Evolutionary conservation across 2,329 filamentous ascomycete genomes (phyloP).

Genomic region (Sporothrix dimorphospora): DNA sequence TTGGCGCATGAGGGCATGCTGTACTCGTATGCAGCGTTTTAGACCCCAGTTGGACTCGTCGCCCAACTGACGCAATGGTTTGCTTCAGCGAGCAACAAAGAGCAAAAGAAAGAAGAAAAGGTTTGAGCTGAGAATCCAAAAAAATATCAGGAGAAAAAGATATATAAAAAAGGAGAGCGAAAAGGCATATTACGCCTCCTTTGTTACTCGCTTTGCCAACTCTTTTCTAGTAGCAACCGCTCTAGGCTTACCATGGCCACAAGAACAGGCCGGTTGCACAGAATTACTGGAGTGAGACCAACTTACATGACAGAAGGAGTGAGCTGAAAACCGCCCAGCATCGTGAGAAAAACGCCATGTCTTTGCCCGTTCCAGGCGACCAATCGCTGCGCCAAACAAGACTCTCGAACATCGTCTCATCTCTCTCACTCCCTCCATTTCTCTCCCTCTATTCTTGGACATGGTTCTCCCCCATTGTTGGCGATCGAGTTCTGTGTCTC

Average conservation of each 20-base stretch:
- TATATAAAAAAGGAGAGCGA: neutral
- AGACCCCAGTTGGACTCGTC: constrained; percentile 4
- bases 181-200: neutral
- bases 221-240: neutral
- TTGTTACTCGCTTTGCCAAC: neutral
- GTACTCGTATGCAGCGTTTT: neutral
- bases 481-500: constrained; percentile 6
- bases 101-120: neutral
- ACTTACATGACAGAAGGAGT: constrained; percentile 4
- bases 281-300: neutral
- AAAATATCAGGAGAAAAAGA: neutral
- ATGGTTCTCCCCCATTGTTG: neutral
- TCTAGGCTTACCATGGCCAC: constrained; percentile 16
- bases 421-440: neutral
- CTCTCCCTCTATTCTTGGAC: neutral
- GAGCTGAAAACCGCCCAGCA: constrained; percentile 3
- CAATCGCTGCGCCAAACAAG: neutral
- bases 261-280: neutral
- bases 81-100: neutral
- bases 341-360: neutral
- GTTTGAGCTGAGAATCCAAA: neutral
- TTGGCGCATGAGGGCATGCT: neutral
- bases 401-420: neutral
- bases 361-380: neutral
- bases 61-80: constrained; percentile 6